phyloP scores from a whole-genome alignment of 1,284 basidiomycete species.

The Agroathelia rolfsii region DNA sequence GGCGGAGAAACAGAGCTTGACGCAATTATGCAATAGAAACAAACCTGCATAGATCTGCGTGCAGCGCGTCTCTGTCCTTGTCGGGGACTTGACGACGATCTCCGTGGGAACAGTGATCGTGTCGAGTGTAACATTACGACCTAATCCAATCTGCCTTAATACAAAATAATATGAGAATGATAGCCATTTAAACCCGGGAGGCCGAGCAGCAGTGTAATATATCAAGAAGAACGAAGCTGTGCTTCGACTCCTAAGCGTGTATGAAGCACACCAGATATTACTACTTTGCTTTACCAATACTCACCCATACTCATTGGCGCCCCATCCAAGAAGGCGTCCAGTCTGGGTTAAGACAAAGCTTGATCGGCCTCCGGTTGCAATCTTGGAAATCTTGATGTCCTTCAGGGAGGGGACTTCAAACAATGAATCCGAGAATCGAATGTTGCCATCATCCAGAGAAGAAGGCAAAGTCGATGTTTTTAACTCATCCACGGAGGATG shows the following conservation, averaged over 20 bases:
- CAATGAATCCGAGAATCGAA: slow-evolving; percentile 65
- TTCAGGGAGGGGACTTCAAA: slow-evolving; percentile 76
- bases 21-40: too few species aligned
- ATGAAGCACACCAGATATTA: not conserved
- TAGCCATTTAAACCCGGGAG: slow-evolving; percentile 3
- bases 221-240: not conserved
- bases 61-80: slow-evolving; percentile 52
- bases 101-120: slow-evolving; percentile 82
- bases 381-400: slow-evolving; percentile 55
- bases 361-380: slow-evolving; percentile 66
- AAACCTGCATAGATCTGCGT: slow-evolving; percentile 55
- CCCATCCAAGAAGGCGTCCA: slow-evolving; percentile 83
- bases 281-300: too few species aligned
- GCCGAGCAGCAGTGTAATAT: not conserved
- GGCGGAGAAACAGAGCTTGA: too few species aligned
- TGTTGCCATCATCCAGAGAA: slow-evolving; percentile 35
- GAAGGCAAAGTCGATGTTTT: slow-evolving; percentile 10
- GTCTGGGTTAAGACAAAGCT: slow-evolving; percentile 63
- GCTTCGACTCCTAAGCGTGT: not conserved
- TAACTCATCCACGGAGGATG: too few species aligned
- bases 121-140: slow-evolving; percentile 56
- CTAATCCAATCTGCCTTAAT: slow-evolving; percentile 74
- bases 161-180: slow-evolving; percentile 5
- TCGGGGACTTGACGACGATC: slow-evolving; percentile 53
- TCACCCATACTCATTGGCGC: slow-evolving; percentile 77